phyloP scores from a whole-genome alignment of 2,329 filamentous ascomycete genomes.

The Nemania abortiva region DNA sequence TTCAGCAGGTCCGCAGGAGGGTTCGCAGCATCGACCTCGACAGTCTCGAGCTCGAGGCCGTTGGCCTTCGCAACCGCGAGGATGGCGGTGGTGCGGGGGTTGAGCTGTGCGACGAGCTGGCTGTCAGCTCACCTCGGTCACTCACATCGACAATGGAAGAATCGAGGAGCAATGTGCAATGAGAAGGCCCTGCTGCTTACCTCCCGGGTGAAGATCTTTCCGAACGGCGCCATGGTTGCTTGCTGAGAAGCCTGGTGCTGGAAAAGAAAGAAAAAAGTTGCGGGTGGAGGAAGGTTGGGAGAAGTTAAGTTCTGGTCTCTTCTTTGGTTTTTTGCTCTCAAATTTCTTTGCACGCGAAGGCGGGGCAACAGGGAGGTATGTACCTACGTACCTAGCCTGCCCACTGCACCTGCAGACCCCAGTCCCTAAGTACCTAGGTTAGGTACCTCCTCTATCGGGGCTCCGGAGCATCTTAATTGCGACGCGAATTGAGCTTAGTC shows the following conservation, averaged over 20 bases:
- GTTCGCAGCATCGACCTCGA: conserved; percentile 75
- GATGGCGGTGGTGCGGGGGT: conserved; percentile 89
- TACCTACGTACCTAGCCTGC: conserved; percentile 25
- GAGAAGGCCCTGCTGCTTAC: conserved; percentile 62
- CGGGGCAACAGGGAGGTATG: conserved; percentile 45
- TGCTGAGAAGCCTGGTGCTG: conserved; percentile 44
- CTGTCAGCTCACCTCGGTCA: conserved; percentile 43
- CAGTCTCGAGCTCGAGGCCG: conserved; percentile 89
- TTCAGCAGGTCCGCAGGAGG: conserved; percentile 82
- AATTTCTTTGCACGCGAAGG: conserved; percentile 42
- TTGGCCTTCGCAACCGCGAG: conserved; percentile 97
- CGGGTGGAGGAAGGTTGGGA: conserved; percentile 31
- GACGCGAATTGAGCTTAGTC: conserved; percentile 34
- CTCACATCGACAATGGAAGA: conserved; percentile 27
- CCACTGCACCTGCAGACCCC: neutral
- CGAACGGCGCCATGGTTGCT: conserved; percentile 82
- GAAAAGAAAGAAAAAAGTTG: conserved; percentile 17
- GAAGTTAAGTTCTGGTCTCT: conserved; percentile 25
- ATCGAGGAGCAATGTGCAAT: conserved; percentile 26
- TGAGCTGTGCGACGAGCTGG: conserved; percentile 70
- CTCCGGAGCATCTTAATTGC: conserved; percentile 47
- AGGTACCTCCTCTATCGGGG: conserved; percentile 29
- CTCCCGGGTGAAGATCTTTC: conserved; percentile 92
- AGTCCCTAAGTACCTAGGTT: neutral
- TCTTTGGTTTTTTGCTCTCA: conserved; percentile 43